Percentiles rank a stretch among this genome's conserved stretches.
Conservation (phyloP, 495 filamentous ascomycete genomes). For the Trichoderma asperelloides region DNA sequence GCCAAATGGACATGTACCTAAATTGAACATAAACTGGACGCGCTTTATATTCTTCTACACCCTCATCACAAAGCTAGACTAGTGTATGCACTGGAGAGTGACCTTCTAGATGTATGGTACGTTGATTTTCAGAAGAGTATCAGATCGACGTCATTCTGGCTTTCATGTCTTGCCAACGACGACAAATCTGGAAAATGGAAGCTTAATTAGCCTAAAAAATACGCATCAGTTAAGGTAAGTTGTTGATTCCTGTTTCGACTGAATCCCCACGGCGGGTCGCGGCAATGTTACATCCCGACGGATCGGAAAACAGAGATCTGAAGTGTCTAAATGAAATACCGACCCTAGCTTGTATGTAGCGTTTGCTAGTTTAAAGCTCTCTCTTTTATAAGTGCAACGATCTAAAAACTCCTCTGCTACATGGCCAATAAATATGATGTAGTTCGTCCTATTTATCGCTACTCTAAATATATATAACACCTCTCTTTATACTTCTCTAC, state of each 20-base stretch:
- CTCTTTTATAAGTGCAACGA: background rate
- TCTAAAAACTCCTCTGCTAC: no score
- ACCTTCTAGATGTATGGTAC: background rate
- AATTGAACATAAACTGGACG: background rate
- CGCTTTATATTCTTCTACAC: background rate
- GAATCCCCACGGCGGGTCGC: background rate
- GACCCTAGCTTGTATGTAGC: background rate
- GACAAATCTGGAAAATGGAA: background rate
- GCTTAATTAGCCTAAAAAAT: background rate
- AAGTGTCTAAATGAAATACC: background rate
- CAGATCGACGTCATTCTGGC: background rate
- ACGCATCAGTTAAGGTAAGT: background rate
- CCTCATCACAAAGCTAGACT: background rate
- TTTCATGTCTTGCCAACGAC: background rate
- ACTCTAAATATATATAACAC: no score
- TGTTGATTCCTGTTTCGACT: background rate
- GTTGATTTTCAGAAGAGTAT: background rate
- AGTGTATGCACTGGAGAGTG: background rate
- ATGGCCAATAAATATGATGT: no score
- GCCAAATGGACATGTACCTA: background rate
- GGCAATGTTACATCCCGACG: background rate
- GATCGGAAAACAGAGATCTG: background rate
- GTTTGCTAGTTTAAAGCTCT: background rate
- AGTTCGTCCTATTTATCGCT: no score
- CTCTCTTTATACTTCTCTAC: no score